Base-by-base conservation (phyloP, 1,139 yeast species). In the Kodamaea alishanica region DNA sequence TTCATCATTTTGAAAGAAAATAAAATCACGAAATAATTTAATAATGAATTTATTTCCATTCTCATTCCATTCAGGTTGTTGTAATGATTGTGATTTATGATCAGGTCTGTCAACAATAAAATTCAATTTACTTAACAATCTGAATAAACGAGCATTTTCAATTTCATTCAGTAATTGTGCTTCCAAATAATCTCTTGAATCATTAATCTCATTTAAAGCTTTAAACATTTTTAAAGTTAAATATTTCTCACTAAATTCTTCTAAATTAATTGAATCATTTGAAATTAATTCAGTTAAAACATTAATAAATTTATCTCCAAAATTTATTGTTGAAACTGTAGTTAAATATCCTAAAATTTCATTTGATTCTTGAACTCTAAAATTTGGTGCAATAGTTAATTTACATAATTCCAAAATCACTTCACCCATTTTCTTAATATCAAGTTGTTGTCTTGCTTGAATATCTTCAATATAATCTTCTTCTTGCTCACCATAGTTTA, bases 81-180 rank as follows among this genome's bases (percentile, higher is more conserved):
- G 32, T 11, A 8, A 4, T 23, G 35, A 24, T 30, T 30, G 32
- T 15, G 20, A 15, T 32, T 40, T 40, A 30, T 38, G 28, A 9
- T 83, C 94, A 4, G 94, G 87, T 45, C 94, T 72, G 48, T 85
- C 94, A 44, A 83, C 70, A 32, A 89, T 77, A 49, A 84, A 84
- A 53, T 87, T 88, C 37, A 92, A 65, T 63, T 94, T 92, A 43
- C 89, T 73, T 54, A 92, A 65, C 31, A 94, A 69, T 44, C 98
- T 73, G 51, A 90, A 89, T 26, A 92, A 63, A 43, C 98, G 71
- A 5, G 88, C 95, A 61, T 92, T 92, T 59, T 92, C 98, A 26
- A 90, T 66, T 59, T 92, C 97, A 37, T 76, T 72, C 23, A 79
- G 60, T 31, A 94, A 64, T 47, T 79, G 80, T 2, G 76, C 65